Percentiles rank a stretch among this genome's conserved stretches.
phyloP scores from a whole-genome alignment of 176 grass and related monocot genomes.

The Lolium multiflorum region DNA sequence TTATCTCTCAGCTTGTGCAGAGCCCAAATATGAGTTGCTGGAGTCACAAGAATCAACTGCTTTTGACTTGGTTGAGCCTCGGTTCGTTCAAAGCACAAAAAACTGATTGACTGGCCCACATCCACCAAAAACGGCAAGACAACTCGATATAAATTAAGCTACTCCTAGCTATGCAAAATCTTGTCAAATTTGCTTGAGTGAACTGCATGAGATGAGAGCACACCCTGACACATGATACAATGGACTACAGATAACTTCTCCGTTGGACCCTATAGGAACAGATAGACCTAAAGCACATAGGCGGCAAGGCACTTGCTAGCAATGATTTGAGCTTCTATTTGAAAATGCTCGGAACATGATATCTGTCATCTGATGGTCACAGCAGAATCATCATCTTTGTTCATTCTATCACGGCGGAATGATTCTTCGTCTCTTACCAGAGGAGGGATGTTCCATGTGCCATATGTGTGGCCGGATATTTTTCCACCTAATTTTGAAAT shows the following conservation, averaged over 20 bases:
- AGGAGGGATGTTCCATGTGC: slow-evolving; percentile 87
- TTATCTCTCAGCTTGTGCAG: background rate
- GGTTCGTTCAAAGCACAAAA: background rate
- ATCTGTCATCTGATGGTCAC: slow-evolving; percentile 21
- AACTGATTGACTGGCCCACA: background rate
- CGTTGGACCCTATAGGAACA: background rate
- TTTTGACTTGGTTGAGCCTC: background rate
- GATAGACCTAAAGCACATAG: background rate
- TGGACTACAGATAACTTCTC: slow-evolving; percentile 6
- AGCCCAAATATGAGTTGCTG: background rate
- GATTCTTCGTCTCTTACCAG: slow-evolving; percentile 76
- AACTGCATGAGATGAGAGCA: background rate
- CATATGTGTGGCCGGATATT: slow-evolving; percentile 65
- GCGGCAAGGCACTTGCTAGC: slow-evolving; percentile 20
- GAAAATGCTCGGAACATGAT: slow-evolving; percentile 19
- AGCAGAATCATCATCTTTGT: slow-evolving; percentile 26
- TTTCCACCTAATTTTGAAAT: slow-evolving; percentile 53
- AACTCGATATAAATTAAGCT: background rate
- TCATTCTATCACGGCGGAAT: slow-evolving; percentile 50
- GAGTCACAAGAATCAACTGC: background rate
- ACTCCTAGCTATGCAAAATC: background rate
- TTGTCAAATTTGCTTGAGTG: background rate
- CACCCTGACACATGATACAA: background rate
- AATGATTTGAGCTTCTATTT: background rate
- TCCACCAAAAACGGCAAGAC: background rate